Evolutionary conservation across 2,329 filamentous ascomycete genomes (phyloP), one percentile per base, ranked within the genome.

Genomic region (Clathrospora elynae): DNA sequence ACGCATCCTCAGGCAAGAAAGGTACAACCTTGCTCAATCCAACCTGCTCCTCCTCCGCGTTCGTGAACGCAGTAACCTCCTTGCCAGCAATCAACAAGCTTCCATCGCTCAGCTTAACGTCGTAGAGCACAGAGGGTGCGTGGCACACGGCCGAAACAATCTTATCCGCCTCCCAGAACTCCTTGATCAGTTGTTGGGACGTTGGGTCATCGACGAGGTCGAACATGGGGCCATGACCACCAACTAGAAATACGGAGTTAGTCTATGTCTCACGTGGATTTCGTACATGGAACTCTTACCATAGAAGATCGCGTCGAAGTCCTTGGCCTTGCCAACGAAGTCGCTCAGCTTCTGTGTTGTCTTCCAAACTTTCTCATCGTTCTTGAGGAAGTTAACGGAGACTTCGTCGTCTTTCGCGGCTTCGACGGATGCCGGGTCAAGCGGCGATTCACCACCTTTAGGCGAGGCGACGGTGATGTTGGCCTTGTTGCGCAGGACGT

Each of bases 121-220:
- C 77, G 34, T 78, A 74, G 11, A 88, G 73, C 9, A 78, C 85
- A 3, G 79, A 80, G 2, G 85, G 82, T 5, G 83, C 85, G 69
- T 88, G 85, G 73, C 85, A 88, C 31, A 88, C 83, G 3, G 85
- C 82, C 0, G 81, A 73, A 10, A 88, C 78, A 40, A 82, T 74
- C 74, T 87, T 87, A 50, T 77, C 79, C 3, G 77, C 75, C 25
- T 73, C 71, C 58, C 76, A 79, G 64, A 88, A 87, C 64, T 86
- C 82, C 47, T 74, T 71, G 58, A 85, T 81, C 23, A 88, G 70
- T 49, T 77, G 71, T 53, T 82, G 78, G 17, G 79, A 83, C n/a
- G 74, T 72, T 13, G 71, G 51, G 61, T 85, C 79, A 42, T 72
- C 71, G 40, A 77, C 78, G 12, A 88, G 79, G 62, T 88, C 85